Base-by-base conservation (phyloP, 192 early-diverging fungal species). In the Entomortierella beljakovae region DNA sequence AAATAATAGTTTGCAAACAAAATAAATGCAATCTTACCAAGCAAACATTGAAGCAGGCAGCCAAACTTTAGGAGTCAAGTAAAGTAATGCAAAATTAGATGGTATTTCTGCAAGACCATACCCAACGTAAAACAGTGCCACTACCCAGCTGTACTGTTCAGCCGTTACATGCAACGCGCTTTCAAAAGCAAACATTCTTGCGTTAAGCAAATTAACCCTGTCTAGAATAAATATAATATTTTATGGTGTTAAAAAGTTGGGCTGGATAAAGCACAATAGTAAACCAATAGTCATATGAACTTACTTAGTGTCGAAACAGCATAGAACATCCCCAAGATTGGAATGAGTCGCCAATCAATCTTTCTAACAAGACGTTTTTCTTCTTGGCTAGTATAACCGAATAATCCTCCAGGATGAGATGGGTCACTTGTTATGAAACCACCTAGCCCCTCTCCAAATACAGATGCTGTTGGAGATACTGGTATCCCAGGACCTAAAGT, bases 291-390 rank as follows among this genome's bases (percentile, higher is more conserved):
- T 18, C 22, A 31, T 23, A 22, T 50, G 31, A 35, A 0, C 58
- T 52, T 68, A 77, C 74, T 58, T 1, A 77, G 54, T 2, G 65
- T 69, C 2, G 74, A 77, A 18, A 61, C 54, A 16, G 40, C 65
- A 43, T 83, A 83, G 51, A 80, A 61, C 28, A 83, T 55, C 6
- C 69, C 65, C 32, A 83, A 20, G 20, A 73, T 83, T 8, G 82
- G 76, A 13, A 83, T 61, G 23, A 80, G 49, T n/a, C 76, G 35
- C 54, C 77, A 61, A 57, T 83, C 82, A 22, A 83, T 80, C 59
- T 80, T 83, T n/a, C 66, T 58, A 22, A 83, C 82, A 9, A 83
- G 40, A 5, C 32, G 49, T 23, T 73, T 61, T 57, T 83, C 82
- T 22, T 75, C 81, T 59, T 70, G 71, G 29, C 62, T 62, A 2